Conservation (phyloP, 2,329 filamentous ascomycete genomes). For the Aspergillus sp. region DNA sequence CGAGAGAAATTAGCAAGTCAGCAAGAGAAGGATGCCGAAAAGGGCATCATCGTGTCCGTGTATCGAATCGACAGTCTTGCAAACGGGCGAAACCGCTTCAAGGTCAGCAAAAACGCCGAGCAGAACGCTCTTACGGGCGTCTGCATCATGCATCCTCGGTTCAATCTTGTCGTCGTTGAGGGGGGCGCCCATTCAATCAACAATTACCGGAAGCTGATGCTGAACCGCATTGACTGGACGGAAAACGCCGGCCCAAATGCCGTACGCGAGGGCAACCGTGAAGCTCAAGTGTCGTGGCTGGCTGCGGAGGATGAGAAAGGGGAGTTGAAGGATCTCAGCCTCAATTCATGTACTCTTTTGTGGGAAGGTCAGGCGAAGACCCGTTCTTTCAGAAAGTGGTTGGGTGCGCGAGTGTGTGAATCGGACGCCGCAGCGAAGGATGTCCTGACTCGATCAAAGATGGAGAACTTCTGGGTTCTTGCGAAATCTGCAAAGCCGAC, state of each 20-base stretch:
- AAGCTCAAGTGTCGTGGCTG: conserved; percentile 61
- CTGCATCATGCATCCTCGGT: conserved; percentile 82
- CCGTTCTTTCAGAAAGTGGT: conserved; percentile 76
- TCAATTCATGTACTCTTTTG: conserved; percentile 72
- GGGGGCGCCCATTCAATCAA: conserved; percentile 75
- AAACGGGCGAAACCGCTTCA: conserved; percentile 88
- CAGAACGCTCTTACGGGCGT: conserved; percentile 78
- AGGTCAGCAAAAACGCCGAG: conserved; percentile 85
- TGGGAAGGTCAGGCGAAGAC: conserved; percentile 86
- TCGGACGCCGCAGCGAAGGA: conserved; percentile 84
- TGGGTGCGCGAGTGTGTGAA: conserved; percentile 75
- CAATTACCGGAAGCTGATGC: conserved; percentile 85
- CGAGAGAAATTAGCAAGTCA: conserved; percentile 74
- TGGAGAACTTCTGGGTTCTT: conserved; percentile 91
- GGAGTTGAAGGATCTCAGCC: conserved; percentile 67
- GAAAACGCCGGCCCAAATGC: conserved; percentile 67
- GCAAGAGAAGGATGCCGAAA: conserved; percentile 78
- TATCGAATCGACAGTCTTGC: conserved; percentile 85
- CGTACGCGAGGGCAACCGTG: conserved; percentile 48
- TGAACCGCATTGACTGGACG: conserved; percentile 88
- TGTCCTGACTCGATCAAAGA: conserved; percentile 66
- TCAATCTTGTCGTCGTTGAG: conserved; percentile 85
- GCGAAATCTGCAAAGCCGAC: conserved; percentile 56
- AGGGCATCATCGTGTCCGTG: conserved; percentile 75
- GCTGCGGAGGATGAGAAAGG: conserved; percentile 69